Evolutionary conservation across 148 eudicot genomes (phyloP).

Genomic region (Amaranthus hypochondriacus): DNA sequence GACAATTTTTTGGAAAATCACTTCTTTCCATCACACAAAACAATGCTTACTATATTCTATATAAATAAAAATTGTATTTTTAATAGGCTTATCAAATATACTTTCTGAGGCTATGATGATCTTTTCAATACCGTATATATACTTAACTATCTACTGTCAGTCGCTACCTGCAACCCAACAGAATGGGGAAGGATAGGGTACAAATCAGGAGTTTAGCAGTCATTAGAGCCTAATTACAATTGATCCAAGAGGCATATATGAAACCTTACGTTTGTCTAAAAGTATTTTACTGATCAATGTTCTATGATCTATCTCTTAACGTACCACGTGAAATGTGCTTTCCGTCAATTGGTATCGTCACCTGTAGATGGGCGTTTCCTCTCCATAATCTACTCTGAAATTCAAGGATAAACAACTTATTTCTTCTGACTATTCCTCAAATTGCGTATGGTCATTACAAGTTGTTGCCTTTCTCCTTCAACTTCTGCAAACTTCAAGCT

Average conservation of each 20-base stretch:
- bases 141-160: not conserved
- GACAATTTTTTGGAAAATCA: not conserved
- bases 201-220: not conserved
- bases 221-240: not conserved
- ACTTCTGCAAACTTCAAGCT: constrained; percentile 98
- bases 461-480: constrained; percentile 79
- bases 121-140: not conserved
- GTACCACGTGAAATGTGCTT: not conserved
- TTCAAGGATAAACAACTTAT: constrained; percentile 16
- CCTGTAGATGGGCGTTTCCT: not conserved
- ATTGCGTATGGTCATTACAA: constrained; percentile 63
- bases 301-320: not conserved
- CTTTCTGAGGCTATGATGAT: not conserved
- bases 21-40: not conserved
- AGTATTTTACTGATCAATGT: not conserved
- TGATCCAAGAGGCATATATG: not conserved
- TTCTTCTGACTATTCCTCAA: constrained; percentile 57
- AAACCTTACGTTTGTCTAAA: constrained; percentile 1
- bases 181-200: not conserved
- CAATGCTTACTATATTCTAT: not conserved
- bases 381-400: constrained; percentile 1
- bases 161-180: not conserved
- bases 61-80: not conserved
- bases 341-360: not conserved
- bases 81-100: not conserved